phyloP scores from a whole-genome alignment of 257 asterid genomes.

The Schizonepeta tenuifolia region DNA sequence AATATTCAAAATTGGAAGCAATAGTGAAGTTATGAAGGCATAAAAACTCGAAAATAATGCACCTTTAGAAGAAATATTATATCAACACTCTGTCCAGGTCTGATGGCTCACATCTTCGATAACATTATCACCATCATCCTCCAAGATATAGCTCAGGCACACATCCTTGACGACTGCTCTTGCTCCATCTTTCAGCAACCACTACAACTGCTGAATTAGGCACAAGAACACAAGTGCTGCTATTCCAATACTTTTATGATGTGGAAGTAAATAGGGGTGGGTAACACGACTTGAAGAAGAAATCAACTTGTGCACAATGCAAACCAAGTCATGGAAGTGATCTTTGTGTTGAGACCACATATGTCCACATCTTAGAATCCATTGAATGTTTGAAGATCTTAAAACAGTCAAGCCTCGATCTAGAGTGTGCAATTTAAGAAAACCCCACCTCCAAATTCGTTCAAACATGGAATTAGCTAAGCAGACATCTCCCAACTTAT shows the following conservation, averaged over 20 bases:
- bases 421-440: neutral
- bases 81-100: neutral
- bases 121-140: neutral
- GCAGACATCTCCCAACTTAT: neutral
- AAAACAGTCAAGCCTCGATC: neutral
- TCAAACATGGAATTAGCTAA: neutral
- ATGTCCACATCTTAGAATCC: neutral
- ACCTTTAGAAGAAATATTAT: neutral
- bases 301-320: neutral
- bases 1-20: neutral
- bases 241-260: neutral
- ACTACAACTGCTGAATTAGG: neutral
- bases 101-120: neutral
- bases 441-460: slow-evolving; percentile 12
- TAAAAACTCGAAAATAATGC: neutral
- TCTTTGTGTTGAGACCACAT: neutral
- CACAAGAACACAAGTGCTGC: neutral
- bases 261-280: neutral
- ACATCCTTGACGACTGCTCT: neutral
- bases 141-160: neutral
- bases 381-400: too few species aligned
- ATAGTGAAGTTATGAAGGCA: neutral
- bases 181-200: neutral
- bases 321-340: neutral
- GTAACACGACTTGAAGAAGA: neutral